Percentiles rank a stretch among this genome's conserved stretches.
Conservation (phyloP, 2,329 filamentous ascomycete species). For the Seiridium cupressi region DNA sequence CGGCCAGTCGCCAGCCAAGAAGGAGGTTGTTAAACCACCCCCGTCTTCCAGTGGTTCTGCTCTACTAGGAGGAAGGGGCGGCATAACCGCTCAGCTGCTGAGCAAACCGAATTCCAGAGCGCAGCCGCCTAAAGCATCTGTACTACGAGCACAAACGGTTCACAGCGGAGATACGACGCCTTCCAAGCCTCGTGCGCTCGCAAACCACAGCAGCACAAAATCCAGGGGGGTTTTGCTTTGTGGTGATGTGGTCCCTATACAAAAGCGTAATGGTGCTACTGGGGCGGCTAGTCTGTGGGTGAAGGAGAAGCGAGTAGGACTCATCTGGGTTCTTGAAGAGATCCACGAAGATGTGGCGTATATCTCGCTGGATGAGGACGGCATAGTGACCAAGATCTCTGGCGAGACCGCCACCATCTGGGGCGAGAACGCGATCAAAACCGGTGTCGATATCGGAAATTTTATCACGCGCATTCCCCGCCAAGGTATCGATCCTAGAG, state of each 20-base stretch:
- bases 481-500: conserved; percentile 67
- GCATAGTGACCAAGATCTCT: conserved; percentile 64
- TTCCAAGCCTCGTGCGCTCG: conserved; percentile 50
- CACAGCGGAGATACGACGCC: conserved; percentile 55
- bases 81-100: conserved; percentile 83
- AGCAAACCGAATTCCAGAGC: conserved; percentile 72
- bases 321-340: conserved; percentile 98
- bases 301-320: conserved; percentile 88
- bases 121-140: conserved; percentile 51
- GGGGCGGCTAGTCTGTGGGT: conserved; percentile 97
- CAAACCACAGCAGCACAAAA: conserved; percentile 69
- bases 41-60: conserved; percentile 42
- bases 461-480: conserved; percentile 82
- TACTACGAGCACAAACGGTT: conserved; percentile 63
- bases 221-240: conserved; percentile 89
- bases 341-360: conserved; percentile 91
- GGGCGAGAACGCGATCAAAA: conserved; percentile 66
- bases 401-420: conserved; percentile 87
- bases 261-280: conserved; percentile 88
- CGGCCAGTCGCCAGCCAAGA: conserved; percentile 32
- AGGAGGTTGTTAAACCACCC: conserved; percentile 32
- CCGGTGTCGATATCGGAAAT: conserved; percentile 72
- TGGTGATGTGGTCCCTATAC: conserved; percentile 96
- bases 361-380: conserved; percentile 74
- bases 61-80: conserved; percentile 67